Evolutionary conservation across 768 basidiomycete genomes (phyloP).

Genomic region (Macrolepiota fuliginosa): DNA sequence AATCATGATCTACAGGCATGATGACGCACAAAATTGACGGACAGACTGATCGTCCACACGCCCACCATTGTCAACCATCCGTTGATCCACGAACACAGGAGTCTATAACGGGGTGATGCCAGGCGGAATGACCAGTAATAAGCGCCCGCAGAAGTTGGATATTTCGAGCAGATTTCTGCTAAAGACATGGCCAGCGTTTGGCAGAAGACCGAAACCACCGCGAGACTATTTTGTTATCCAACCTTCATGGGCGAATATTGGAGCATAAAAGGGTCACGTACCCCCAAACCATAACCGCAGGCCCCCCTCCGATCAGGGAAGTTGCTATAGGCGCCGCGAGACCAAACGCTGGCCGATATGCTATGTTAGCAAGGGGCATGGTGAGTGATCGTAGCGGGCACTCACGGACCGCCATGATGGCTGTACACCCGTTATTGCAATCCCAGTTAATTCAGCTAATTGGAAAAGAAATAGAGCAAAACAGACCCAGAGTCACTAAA

Average conservation of each 20-base stretch:
- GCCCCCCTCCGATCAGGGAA: constrained; percentile 51
- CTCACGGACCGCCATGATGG: constrained; percentile 64
- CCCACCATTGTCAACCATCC: constrained; percentile 71
- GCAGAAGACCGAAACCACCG: constrained; percentile 47
- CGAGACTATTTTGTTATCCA: constrained; percentile 33
- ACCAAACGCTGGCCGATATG: constrained; percentile 40
- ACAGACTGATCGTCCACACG: constrained; percentile 66
- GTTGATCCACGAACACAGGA: constrained; percentile 61
- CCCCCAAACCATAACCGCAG: constrained; percentile 61
- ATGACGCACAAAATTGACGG: constrained; percentile 55
- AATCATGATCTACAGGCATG: background rate
- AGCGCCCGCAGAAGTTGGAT: constrained; percentile 59
- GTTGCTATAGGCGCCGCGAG: constrained; percentile 58
- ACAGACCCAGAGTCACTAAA: constrained; percentile 48
- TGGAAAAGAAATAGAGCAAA: background rate
- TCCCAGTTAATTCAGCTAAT: background rate
- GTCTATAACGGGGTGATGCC: constrained; percentile 46
- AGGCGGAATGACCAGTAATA: constrained; percentile 70
- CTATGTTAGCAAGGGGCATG: background rate
- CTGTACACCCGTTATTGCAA: constrained; percentile 23
- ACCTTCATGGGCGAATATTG: background rate
- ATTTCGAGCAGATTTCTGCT: constrained; percentile 58
- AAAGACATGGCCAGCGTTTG: constrained; percentile 51
- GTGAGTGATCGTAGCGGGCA: constrained; percentile 11
- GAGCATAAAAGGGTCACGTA: constrained; percentile 17